Base-by-base conservation (phyloP, 2,329 filamentous ascomycete genomes). In the Colletotrichum echinochloae region DNA sequence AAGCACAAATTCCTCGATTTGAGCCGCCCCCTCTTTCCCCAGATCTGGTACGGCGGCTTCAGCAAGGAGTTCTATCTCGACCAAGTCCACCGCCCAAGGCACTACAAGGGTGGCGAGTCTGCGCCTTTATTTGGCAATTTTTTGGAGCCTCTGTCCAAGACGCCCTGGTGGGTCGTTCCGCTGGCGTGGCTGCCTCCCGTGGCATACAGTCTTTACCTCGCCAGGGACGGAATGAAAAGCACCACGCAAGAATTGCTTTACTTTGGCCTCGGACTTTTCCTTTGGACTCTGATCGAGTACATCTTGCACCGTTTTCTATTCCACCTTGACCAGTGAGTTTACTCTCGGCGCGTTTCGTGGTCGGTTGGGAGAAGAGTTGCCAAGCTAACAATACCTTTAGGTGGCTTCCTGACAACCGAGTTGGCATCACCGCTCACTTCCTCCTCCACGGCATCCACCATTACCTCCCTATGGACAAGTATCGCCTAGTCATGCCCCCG, bases 391-490 rank as follows among this genome's bases (percentile, higher is more conserved):
- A n/a, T 14, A 23, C 54, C 23, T 44, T 28, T 73, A 97, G 94
- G 57, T 94, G 90, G 78, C 91, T 99, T 14, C 96, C 96, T 0
- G 94, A 99, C 79, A 97, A 98, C 80, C 89, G 94, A 65, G 91
- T 93, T n/a, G 92, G 89, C 73, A 85, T 99, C 70, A 97, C 94
- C 0, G 76, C 92, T 26, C 96, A 99, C 80, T 99, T 99, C 83
- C 83, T 98, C 49, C 92, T 99, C 33, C 96, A 99, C 77, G 96
- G 96, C 73, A 94, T 99, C 73, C 96, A 99, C 79, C 96, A 99
- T 82, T 99, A 98, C 82, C 88, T 99, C 5, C 96, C 96, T n/a
- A 98, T 99, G 96, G 96, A 99, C 84, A 95, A 92, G 78, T 95
- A 97, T 77, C 91, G 96, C 71, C 91, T 99, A 12, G 96, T 99